These are phyloP conservation scores for Drechslerella dactyloides DNA, from an alignment of 2,329 filamentous ascomycete genomes.

Conservation along the genomic window DNA sequence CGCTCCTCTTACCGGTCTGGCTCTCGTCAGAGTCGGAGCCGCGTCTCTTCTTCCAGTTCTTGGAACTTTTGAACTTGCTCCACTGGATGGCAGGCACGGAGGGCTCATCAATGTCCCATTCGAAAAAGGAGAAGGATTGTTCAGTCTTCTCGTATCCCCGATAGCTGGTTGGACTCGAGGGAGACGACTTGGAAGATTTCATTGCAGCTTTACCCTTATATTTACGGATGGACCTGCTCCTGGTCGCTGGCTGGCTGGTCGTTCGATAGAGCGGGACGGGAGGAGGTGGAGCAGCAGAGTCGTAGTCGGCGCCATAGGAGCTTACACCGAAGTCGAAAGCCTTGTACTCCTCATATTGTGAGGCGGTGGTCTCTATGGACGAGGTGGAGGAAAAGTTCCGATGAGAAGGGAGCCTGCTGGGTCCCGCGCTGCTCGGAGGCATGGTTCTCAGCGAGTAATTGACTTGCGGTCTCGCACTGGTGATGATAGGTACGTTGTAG, in stretches of 20 bases:
- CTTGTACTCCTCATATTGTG: slow-evolving; percentile 17
- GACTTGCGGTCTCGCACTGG: slow-evolving; percentile 5
- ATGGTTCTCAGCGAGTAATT: not conserved
- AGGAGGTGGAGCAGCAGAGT: slow-evolving; percentile 23
- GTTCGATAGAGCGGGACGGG: slow-evolving; percentile 36
- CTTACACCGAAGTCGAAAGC: slow-evolving; percentile 14
- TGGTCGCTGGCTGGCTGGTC: slow-evolving; percentile 28
- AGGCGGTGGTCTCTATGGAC: slow-evolving; percentile 1
- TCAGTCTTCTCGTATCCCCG: slow-evolving; percentile 14
- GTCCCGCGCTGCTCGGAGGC: not conserved
- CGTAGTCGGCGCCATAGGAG: slow-evolving; percentile 4
- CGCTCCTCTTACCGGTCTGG: slow-evolving; percentile 35
- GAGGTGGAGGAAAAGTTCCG: not conserved
- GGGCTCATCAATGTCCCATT: slow-evolving; percentile 43
- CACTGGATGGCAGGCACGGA: slow-evolving; percentile 36
- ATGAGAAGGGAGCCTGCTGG: slow-evolving; percentile 2
- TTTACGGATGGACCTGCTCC: slow-evolving; percentile 1
- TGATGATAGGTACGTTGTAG: slow-evolving; percentile 33
- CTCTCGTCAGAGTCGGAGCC: slow-evolving; percentile 44
- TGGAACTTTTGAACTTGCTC: slow-evolving; percentile 33
- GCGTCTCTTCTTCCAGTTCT: slow-evolving; percentile 18
- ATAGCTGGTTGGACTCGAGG: slow-evolving; percentile 17
- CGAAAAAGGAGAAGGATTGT: slow-evolving; percentile 34
- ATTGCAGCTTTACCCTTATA: slow-evolving; percentile 12
- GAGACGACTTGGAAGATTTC: slow-evolving; percentile 27